Evolutionary conservation across 352 stramenopile species (phyloP).

Genomic region (Phytophthora cactorum): DNA sequence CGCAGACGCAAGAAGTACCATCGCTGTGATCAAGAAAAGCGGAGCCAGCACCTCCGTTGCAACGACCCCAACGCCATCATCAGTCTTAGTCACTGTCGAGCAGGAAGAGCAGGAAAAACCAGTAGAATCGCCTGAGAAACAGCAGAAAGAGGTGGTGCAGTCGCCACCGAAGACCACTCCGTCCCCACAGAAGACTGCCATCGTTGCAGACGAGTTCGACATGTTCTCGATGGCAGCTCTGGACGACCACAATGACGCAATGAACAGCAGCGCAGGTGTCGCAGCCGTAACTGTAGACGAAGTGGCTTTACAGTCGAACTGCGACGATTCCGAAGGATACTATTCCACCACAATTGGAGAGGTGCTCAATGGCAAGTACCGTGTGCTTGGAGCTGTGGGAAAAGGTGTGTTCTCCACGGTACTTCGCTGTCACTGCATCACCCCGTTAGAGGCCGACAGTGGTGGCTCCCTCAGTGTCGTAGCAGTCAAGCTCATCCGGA

Average conservation of each 20-base stretch:
- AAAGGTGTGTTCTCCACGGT: conserved; percentile 99
- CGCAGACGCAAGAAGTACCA: conserved; percentile 74
- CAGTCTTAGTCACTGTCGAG: not conserved
- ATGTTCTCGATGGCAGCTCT: conserved; percentile 88
- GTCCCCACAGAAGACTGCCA: conserved; percentile 8
- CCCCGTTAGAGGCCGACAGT: conserved; percentile 35
- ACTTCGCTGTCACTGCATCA: conserved; percentile 90
- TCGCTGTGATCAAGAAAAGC: conserved; percentile 72
- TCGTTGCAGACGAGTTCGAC: conserved; percentile 75
- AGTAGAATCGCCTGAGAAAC: not conserved
- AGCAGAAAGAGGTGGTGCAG: conserved; percentile 12
- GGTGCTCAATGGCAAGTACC: conserved; percentile 92
- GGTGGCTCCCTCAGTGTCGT: conserved; percentile 45
- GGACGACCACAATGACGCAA: conserved; percentile 59
- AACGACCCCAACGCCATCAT: conserved; percentile 4
- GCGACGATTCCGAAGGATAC: conserved; percentile 98
- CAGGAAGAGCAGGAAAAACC: not conserved
- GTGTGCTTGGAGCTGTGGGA: conserved; percentile 93
- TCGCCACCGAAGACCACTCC: conserved; percentile 3
- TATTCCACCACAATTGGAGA: conserved; percentile 96
- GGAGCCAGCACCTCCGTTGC: conserved; percentile 1
- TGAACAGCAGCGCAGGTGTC: conserved; percentile 32
- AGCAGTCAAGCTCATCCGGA: conserved; percentile 92
- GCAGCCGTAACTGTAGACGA: conserved; percentile 48
- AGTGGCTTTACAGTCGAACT: conserved; percentile 86